A percentile compares a stretch with the other conserved stretches of the same genome.
Conservation (phyloP, 441 rosid species). For the Arabidopsis hybrid region DNA sequence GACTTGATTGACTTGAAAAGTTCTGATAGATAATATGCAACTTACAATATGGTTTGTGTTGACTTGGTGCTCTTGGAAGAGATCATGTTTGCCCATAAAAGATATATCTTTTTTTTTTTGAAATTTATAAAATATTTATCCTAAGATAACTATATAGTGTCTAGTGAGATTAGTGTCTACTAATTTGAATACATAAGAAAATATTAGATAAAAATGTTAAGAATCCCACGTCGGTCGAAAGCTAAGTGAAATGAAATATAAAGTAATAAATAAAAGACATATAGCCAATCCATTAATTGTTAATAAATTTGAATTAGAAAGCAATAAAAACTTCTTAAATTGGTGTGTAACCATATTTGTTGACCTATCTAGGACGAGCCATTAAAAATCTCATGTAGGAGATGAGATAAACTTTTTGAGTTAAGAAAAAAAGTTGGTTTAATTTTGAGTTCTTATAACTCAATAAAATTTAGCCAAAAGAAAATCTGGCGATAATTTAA, state of each 20-base stretch:
- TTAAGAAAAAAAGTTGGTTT: no score
- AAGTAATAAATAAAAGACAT: no score
- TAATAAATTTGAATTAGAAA: no score
- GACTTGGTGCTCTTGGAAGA: slow-evolving; percentile 29
- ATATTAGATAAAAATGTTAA: not conserved
- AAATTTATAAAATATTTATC: not conserved
- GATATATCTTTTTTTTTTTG: not conserved
- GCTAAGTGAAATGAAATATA: no score
- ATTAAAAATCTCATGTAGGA: no score
- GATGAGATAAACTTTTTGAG: no score
- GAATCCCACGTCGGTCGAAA: not conserved
- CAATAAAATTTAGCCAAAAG: no score
- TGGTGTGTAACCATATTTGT: no score
- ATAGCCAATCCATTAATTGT: no score
- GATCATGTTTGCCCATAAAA: not conserved
- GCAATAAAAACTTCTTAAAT: no score
- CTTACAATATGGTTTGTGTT: slow-evolving; percentile 33
- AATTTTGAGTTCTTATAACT: no score
- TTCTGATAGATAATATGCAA: not conserved
- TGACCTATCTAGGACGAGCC: no score
- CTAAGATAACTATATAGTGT: not conserved
- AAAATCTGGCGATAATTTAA: not conserved
- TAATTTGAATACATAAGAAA: not conserved
- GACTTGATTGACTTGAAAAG: slow-evolving; percentile 32
- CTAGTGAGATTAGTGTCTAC: not conserved